Evolutionary conservation across 2,329 filamentous ascomycete species (phyloP).

Genomic region (Cladosporium austrohemisphaericum): DNA sequence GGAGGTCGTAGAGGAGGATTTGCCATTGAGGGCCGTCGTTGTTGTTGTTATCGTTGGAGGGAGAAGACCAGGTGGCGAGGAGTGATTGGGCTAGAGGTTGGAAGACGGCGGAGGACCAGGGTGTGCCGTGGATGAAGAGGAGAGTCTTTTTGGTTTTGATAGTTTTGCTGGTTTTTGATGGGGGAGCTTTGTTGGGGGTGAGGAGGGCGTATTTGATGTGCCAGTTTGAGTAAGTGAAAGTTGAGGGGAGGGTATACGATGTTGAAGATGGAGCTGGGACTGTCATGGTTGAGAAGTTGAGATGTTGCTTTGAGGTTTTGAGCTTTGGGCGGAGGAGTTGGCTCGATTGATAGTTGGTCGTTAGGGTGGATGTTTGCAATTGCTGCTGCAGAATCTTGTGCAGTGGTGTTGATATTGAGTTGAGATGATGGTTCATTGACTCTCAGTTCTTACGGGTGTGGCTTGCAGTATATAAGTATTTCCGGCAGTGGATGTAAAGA

Average conservation of each 20-base stretch:
- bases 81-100: slow-evolving; percentile 35
- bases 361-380: not conserved
- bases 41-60: slow-evolving; percentile 15
- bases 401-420: not conserved
- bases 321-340: not conserved
- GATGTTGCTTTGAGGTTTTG: not conserved
- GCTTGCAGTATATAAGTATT: too few species aligned
- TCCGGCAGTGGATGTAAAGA: not conserved
- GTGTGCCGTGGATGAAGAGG: slow-evolving; percentile 48
- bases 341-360: not conserved
- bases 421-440: too few species aligned
- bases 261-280: not conserved
- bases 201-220: slow-evolving; percentile 11
- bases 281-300: too few species aligned
- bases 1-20: slow-evolving; percentile 46
- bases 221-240: slow-evolving; percentile 5
- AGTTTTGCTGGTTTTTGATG: slow-evolving; percentile 18
- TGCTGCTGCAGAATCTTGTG: not conserved
- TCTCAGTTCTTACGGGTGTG: not conserved
- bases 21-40: slow-evolving; percentile 30
- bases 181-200: slow-evolving; percentile 14
- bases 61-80: not conserved
- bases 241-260: not conserved
- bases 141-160: slow-evolving; percentile 32
- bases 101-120: slow-evolving; percentile 46